phyloP scores from a whole-genome alignment of 331 rosid species.

The Malus hybrid region DNA sequence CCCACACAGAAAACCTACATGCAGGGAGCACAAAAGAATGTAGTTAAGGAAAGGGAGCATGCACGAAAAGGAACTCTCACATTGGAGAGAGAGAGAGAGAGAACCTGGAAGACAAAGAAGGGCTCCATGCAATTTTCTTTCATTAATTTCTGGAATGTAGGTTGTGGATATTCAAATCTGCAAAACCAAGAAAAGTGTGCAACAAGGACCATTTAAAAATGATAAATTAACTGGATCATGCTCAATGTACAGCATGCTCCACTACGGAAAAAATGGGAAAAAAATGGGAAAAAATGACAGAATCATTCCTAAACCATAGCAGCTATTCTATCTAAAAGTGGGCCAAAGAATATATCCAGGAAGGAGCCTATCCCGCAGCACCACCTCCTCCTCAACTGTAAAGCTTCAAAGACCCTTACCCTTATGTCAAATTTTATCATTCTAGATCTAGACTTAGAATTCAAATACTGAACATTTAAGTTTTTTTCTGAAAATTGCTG shows the following conservation, averaged over 20 bases:
- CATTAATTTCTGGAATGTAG: slow-evolving; percentile 92
- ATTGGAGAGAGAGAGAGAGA: not conserved
- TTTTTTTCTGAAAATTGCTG: not conserved
- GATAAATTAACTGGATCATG: not conserved
- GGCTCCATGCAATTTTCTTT: slow-evolving; percentile 98
- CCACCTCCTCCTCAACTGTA: not conserved
- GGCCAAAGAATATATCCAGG: not conserved
- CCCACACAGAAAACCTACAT: slow-evolving; percentile 96
- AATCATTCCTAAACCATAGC: not conserved
- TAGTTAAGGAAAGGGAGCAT: slow-evolving; percentile 1
- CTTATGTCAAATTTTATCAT: not conserved
- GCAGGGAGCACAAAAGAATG: slow-evolving; percentile 5
- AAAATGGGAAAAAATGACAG: not conserved
- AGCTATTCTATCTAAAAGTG: not conserved
- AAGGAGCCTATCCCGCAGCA: not conserved
- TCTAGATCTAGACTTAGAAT: not conserved
- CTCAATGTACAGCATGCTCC: not conserved
- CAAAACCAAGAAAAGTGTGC: slow-evolving; percentile 22
- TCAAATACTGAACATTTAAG: not conserved
- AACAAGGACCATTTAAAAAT: slow-evolving; percentile 16
- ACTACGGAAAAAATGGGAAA: too few relatives aligned
- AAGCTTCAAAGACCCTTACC: not conserved
- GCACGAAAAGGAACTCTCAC: not conserved
- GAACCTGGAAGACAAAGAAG: slow-evolving; percentile 95
- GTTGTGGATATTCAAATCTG: slow-evolving; percentile 97